Evolutionary conservation across 495 filamentous ascomycete species (phyloP).

Genomic region (Tuber calosporum): DNA sequence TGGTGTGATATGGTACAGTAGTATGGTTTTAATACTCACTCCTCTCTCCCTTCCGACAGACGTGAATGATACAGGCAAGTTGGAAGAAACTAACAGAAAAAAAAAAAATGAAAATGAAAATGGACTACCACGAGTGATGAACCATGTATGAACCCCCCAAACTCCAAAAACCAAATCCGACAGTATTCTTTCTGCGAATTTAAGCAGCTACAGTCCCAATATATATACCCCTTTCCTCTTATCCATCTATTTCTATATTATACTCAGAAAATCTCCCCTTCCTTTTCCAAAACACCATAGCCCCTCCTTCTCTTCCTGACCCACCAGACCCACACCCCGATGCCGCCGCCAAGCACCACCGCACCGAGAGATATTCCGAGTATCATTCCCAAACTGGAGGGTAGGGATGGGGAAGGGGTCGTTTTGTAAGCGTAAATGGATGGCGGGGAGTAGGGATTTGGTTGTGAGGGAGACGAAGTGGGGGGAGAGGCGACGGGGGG

Average conservation of each 20-base stretch:
- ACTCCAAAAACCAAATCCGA: not conserved
- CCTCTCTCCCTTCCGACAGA: not conserved
- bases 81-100: not conserved
- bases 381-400: not conserved
- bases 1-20: not conserved
- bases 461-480: not conserved
- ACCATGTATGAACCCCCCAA: not conserved
- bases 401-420: not conserved
- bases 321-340: not conserved
- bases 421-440: not conserved
- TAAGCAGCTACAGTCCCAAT: not conserved
- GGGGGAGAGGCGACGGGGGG: not conserved
- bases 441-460: not conserved
- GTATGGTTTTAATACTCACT: not conserved
- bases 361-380: not conserved
- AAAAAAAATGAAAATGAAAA: no score
- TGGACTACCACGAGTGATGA: not conserved
- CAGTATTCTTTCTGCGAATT: not conserved
- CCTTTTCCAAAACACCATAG: not conserved
- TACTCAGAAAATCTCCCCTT: not conserved
- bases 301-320: not conserved
- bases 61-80: not conserved
- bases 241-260: not conserved
- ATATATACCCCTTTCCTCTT: not conserved
- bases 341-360: not conserved